phyloP scores from a whole-genome alignment of 257 asterid genomes.

The Solanum sejunctum region DNA sequence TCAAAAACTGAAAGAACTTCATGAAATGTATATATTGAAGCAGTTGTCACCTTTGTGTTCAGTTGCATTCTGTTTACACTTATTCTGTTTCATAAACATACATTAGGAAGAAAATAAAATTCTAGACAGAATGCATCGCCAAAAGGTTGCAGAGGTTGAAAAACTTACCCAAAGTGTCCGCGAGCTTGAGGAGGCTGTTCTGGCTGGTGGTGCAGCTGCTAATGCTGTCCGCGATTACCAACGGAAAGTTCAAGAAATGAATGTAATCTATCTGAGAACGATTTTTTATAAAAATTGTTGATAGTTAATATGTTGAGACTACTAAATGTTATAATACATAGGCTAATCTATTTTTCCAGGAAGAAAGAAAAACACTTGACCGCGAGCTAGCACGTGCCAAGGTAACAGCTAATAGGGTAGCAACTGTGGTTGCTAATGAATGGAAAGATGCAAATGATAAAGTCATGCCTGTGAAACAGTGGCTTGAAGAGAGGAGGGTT shows the following conservation, averaged over 20 bases:
- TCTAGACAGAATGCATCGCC: constrained; percentile 11
- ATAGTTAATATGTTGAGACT: not conserved
- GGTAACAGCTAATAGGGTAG: constrained; percentile 22
- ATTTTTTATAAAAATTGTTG: no score
- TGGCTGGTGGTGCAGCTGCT: constrained; percentile 16
- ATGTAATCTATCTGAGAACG: not conserved
- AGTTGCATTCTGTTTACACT: not conserved
- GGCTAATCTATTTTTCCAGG: not conserved
- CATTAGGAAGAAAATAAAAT: constrained; percentile 19
- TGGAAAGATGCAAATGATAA: constrained; percentile 97
- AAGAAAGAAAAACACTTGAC: constrained; percentile 14
- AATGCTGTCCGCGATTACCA: constrained; percentile 15
- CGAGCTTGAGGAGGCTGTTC: constrained; percentile 14
- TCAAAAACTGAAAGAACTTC: not conserved
- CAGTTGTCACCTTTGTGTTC: not conserved
- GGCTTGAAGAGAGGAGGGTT: constrained; percentile 93
- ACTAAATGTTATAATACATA: not conserved
- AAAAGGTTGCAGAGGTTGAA: constrained; percentile 15
- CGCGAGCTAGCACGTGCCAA: constrained; percentile 14
- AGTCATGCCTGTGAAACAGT: constrained; percentile 97
- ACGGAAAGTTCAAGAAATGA: constrained; percentile 19
- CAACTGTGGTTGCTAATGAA: constrained; percentile 93
- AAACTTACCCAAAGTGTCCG: constrained; percentile 13
- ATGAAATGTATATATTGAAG: not conserved
- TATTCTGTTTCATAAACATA: not conserved